phyloP scores from a whole-genome alignment of 176 grass and related monocot species.

The Themeda triandra region DNA sequence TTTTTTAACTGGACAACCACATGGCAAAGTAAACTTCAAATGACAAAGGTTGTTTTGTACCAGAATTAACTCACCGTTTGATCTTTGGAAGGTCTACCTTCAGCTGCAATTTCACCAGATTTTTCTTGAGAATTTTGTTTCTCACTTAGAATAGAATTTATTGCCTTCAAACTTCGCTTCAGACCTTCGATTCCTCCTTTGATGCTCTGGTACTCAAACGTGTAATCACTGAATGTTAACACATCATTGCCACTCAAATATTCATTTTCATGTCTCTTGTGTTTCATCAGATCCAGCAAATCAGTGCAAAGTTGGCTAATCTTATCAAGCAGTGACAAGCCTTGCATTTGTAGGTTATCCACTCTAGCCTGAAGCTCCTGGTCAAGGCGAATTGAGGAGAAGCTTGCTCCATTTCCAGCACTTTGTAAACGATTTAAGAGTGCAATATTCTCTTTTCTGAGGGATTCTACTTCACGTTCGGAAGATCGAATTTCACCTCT shows the following conservation, averaged over 20 bases:
- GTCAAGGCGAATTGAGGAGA: constrained; percentile 51
- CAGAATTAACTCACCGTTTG: constrained; percentile 26
- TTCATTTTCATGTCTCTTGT: constrained; percentile 41
- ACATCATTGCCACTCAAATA: constrained; percentile 23
- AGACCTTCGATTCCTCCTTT: constrained; percentile 60
- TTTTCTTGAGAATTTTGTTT: constrained; percentile 45
- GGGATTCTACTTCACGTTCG: constrained; percentile 57
- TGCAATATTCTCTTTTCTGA: constrained; percentile 78
- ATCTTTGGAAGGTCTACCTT: constrained; percentile 17
- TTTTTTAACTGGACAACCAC: not conserved
- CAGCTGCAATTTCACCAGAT: constrained; percentile 15
- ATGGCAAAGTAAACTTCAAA: not conserved
- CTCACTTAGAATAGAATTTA: constrained; percentile 43
- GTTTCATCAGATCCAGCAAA: constrained; percentile 52
- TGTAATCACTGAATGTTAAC: constrained; percentile 52
- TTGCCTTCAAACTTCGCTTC: constrained; percentile 60
- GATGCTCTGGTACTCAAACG: constrained; percentile 61
- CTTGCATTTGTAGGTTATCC: constrained; percentile 64
- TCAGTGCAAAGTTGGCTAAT: constrained; percentile 48
- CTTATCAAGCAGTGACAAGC: constrained; percentile 69
- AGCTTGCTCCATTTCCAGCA: constrained; percentile 41
- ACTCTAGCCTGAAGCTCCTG: constrained; percentile 55
- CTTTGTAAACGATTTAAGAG: constrained; percentile 63
- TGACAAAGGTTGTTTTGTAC: constrained; percentile 9
- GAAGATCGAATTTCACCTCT: constrained; percentile 67